Percentiles rank a stretch among this genome's conserved stretches.
These are phyloP conservation scores for Penicillium rolfsii DNA, from an alignment of 2,329 filamentous ascomycete genomes.

Conservation along the genomic window DNA sequence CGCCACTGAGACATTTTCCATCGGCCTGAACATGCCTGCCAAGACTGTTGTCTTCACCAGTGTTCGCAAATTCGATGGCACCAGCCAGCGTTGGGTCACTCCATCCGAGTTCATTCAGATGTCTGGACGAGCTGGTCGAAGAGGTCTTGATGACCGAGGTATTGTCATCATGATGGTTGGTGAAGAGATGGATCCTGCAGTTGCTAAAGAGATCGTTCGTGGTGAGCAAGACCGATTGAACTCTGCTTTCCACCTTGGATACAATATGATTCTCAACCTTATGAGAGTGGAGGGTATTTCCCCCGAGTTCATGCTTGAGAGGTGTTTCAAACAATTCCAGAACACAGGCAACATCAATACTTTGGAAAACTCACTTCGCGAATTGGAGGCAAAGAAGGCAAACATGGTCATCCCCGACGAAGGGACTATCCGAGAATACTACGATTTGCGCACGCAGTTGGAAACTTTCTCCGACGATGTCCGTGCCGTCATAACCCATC, in stretches of 20 bases:
- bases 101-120: slow-evolving; percentile 98
- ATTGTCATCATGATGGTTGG: slow-evolving; percentile 99
- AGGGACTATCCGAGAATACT: slow-evolving; percentile 88
- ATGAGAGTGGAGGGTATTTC: slow-evolving; percentile 99
- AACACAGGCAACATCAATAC: slow-evolving; percentile 84
- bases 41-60: slow-evolving; percentile 99
- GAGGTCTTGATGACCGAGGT: slow-evolving; percentile 95
- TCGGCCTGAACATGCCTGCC: slow-evolving; percentile 97
- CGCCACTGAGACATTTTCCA: slow-evolving; percentile 97
- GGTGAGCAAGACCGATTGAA: slow-evolving; percentile 97
- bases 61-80: slow-evolving; percentile 92
- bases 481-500: slow-evolving; percentile 87
- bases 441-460: slow-evolving; percentile 82
- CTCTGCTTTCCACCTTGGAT: slow-evolving; percentile 95
- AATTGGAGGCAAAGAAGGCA: slow-evolving; percentile 74
- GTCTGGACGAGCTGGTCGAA: slow-evolving; percentile 94
- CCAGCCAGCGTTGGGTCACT: slow-evolving; percentile 77
- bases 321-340: slow-evolving; percentile 98
- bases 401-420: slow-evolving; percentile 82
- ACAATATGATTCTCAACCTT: slow-evolving; percentile 98
- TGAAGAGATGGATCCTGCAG: slow-evolving; percentile 90
- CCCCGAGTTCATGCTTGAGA: slow-evolving; percentile 97
- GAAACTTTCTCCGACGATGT: slow-evolving; percentile 85
- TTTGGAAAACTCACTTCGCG: slow-evolving; percentile 79
- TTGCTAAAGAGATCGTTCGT: slow-evolving; percentile 93